Evolutionary conservation across 2,329 filamentous ascomycete species (phyloP).

Genomic region (Pseudogymnoascus sp.): DNA sequence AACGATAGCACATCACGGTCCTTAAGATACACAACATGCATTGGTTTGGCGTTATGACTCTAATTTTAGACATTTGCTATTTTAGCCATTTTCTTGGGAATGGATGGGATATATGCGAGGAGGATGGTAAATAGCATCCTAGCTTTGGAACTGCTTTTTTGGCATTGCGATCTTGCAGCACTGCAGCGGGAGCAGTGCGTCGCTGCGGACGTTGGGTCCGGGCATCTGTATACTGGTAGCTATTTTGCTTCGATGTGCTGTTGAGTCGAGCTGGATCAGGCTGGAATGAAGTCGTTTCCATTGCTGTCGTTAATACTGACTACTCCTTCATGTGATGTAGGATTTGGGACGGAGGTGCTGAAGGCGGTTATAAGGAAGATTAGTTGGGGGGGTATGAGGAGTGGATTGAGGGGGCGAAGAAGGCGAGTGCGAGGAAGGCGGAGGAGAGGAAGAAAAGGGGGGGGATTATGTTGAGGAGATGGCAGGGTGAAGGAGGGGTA

Average conservation of each 20-base stretch:
- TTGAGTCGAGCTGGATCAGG: background rate
- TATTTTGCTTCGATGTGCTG: background rate
- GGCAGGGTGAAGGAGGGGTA: no score
- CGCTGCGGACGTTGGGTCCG: background rate
- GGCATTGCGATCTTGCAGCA: background rate
- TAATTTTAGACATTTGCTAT: background rate
- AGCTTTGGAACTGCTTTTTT: background rate
- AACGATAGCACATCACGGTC: conserved; percentile 12
- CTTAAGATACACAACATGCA: conserved; percentile 11
- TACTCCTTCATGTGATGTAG: conserved; percentile 45
- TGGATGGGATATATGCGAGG: background rate
- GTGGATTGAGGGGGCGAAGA: conserved; percentile 64
- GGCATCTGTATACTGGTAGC: background rate
- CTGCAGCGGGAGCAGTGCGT: background rate
- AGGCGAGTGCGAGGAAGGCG: conserved; percentile 40
- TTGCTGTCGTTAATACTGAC: background rate
- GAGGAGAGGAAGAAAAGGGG: conserved; percentile 24
- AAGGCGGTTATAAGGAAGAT: conserved; percentile 72
- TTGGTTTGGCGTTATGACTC: background rate
- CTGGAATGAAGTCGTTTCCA: background rate
- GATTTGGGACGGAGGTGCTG: conserved; percentile 83
- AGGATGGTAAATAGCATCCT: background rate
- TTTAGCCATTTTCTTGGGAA: background rate
- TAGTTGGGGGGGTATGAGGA: conserved; percentile 60
- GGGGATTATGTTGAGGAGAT: no score